Percentiles rank a stretch among this genome's conserved stretches.
Conservation (phyloP, 768 basidiomycete genomes). For the Agaricus subrufescens region DNA sequence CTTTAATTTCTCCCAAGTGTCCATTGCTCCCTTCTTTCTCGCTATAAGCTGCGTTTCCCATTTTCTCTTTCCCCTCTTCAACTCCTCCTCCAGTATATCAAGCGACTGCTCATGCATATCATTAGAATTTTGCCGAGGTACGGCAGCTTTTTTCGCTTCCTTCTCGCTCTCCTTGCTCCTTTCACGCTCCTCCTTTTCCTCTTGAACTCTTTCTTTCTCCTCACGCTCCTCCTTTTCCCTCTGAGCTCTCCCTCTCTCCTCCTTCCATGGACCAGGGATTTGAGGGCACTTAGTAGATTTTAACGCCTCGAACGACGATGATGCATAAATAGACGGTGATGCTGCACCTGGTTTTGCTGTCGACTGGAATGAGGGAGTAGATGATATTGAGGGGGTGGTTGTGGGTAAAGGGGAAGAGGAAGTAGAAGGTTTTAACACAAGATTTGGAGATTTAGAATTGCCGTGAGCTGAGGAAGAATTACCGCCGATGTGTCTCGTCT, state of each 20-base stretch:
- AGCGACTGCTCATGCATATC: too few relatives aligned
- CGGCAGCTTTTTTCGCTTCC: neutral
- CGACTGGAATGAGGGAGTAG: neutral
- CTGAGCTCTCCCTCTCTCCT: neutral
- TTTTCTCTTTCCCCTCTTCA: neutral
- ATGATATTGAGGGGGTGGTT: too few relatives aligned
- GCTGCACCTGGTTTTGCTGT: too few relatives aligned
- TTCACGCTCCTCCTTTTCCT: neutral
- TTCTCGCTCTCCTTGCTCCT: neutral
- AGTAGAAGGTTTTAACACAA: too few relatives aligned
- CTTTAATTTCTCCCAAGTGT: neutral
- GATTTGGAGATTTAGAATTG: too few relatives aligned
- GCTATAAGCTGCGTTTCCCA: neutral
- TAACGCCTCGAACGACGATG: neutral
- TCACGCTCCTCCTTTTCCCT: neutral
- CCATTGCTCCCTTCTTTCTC: neutral
- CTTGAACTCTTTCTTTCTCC: neutral
- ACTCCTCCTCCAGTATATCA: too few relatives aligned
- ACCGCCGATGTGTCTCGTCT: neutral
- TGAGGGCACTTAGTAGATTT: neutral
- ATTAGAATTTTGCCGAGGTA: too few relatives aligned
- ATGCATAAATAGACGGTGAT: neutral
- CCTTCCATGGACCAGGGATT: neutral
- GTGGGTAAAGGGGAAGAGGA: too few relatives aligned
- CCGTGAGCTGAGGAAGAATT: too few relatives aligned